phyloP scores from a whole-genome alignment of 371 early-diverging fungal genomes.

The Rozella allomycis region DNA sequence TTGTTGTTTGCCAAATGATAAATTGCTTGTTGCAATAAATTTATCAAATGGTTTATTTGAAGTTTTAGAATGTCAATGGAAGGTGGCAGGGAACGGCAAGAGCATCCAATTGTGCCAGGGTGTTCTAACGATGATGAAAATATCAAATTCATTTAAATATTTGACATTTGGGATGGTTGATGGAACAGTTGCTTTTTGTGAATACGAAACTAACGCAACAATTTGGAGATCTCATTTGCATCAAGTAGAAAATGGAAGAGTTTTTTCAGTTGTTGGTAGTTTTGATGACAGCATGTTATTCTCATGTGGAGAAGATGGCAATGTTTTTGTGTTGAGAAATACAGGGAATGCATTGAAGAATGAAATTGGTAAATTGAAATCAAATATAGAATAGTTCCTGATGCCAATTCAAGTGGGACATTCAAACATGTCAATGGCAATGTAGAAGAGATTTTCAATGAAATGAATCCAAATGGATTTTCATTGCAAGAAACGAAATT shows the following conservation, averaged over 20 bases:
- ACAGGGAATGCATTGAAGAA: neutral
- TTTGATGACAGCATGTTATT: conserved; percentile 21
- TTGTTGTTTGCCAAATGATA: neutral
- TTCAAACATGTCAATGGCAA: conserved; percentile 1
- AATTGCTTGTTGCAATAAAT: neutral
- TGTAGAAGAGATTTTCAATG: conserved; percentile 11
- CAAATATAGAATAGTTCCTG: neutral
- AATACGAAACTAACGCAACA: conserved; percentile 14
- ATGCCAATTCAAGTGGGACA: neutral
- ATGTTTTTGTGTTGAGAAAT: conserved; percentile 9
- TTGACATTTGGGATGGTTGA: conserved; percentile 14
- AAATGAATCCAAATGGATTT: conserved; percentile 15
- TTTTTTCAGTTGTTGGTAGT: conserved; percentile 8
- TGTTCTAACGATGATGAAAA: no score
- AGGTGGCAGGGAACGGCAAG: no score
- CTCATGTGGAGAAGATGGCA: conserved; percentile 20
- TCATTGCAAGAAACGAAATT: conserved; percentile 24
- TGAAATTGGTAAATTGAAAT: conserved; percentile 1
- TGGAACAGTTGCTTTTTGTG: conserved; percentile 13
- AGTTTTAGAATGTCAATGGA: conserved; percentile 11
- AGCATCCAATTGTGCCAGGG: no score
- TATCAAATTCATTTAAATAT: conserved; percentile 13
- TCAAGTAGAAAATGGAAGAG: conserved; percentile 10
- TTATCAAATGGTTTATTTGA: conserved; percentile 8
- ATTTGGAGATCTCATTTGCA: conserved; percentile 22